Evolutionary conservation across 2,329 filamentous ascomycete genomes (phyloP).

Genomic region (Aspergillus sp.): DNA sequence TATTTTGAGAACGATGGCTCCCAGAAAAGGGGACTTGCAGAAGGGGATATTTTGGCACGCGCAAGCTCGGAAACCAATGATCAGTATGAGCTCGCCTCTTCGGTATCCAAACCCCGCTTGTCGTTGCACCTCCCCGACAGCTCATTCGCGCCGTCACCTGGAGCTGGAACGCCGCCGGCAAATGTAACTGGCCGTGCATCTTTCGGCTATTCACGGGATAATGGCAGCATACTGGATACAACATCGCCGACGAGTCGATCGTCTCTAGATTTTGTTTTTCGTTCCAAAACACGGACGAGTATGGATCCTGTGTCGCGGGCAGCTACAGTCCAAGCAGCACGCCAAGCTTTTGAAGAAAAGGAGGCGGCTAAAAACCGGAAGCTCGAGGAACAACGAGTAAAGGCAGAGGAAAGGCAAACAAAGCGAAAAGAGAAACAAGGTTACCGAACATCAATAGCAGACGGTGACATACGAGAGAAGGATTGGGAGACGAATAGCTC

Average conservation of each 20-base stretch:
- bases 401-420: slow-evolving; percentile 45
- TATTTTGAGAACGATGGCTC: slow-evolving; percentile 46
- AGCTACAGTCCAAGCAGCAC: slow-evolving; percentile 56
- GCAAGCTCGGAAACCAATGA: slow-evolving; percentile 27
- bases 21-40: slow-evolving; percentile 46
- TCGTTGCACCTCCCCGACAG: slow-evolving; percentile 41
- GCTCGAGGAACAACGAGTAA: slow-evolving; percentile 53
- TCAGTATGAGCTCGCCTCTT: slow-evolving; percentile 32
- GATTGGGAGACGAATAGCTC: slow-evolving; percentile 16
- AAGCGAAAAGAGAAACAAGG: slow-evolving; percentile 44
- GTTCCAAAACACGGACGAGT: slow-evolving; percentile 50
- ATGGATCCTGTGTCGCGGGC: slow-evolving; percentile 55
- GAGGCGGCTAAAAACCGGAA: slow-evolving; percentile 58
- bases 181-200: slow-evolving; percentile 51
- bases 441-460: slow-evolving; percentile 23
- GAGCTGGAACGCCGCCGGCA: slow-evolving; percentile 52
- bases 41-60: slow-evolving; percentile 37
- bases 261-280: slow-evolving; percentile 57
- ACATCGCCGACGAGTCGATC: slow-evolving; percentile 55
- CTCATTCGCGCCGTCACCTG: slow-evolving; percentile 49
- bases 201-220: slow-evolving; percentile 51
- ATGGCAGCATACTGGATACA: slow-evolving; percentile 50
- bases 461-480: slow-evolving; percentile 14
- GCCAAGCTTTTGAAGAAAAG: slow-evolving; percentile 59
- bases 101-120: slow-evolving; percentile 28